A percentile compares a stretch with the other conserved stretches of the same genome.
phyloP scores from a whole-genome alignment of 1,139 yeast genomes.

The Wickerhamomyces sp. region DNA sequence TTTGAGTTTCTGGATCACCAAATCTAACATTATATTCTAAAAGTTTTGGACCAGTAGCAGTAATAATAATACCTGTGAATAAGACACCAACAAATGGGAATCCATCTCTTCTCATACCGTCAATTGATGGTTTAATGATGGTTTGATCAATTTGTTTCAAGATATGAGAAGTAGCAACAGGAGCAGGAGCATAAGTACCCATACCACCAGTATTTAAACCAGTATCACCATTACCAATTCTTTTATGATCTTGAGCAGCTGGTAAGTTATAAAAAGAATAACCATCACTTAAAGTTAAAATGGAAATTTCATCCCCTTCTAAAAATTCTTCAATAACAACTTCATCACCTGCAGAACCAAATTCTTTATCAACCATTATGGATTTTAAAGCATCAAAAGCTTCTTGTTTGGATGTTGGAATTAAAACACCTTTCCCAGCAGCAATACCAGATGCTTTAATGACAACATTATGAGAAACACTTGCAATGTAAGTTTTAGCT shows the following conservation, averaged over 20 bases:
- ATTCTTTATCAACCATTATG: constrained; percentile 85
- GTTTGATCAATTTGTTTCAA: constrained; percentile 63
- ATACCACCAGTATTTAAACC: constrained; percentile 99
- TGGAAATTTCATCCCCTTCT: constrained; percentile 95
- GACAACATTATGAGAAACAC: constrained; percentile 73
- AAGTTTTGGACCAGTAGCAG: constrained; percentile 83
- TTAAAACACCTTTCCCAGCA: constrained; percentile 97
- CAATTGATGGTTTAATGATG: constrained; percentile 85
- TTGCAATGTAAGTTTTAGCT: constrained; percentile 66
- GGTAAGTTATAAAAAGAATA: constrained; percentile 89
- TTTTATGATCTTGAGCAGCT: constrained; percentile 97
- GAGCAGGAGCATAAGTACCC: constrained; percentile 99
- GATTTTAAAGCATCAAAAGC: constrained; percentile 80
- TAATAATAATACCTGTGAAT: constrained; percentile 94
- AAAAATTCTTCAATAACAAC: constrained; percentile 94
- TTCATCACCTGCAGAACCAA: constrained; percentile 93
- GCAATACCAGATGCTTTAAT: constrained; percentile 98
- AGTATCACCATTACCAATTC: constrained; percentile 87
- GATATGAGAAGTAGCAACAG: constrained; percentile 79
- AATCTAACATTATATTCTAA: constrained; percentile 96
- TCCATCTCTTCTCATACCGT: constrained; percentile 95
- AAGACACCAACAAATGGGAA: constrained; percentile 93
- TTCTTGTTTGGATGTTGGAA: constrained; percentile 80
- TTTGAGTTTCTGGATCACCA: constrained; percentile 99
- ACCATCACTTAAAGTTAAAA: constrained; percentile 91